These are phyloP conservation scores for Naganishia randhawae DNA, from an alignment of 768 basidiomycete species.

Conservation along the genomic window DNA sequence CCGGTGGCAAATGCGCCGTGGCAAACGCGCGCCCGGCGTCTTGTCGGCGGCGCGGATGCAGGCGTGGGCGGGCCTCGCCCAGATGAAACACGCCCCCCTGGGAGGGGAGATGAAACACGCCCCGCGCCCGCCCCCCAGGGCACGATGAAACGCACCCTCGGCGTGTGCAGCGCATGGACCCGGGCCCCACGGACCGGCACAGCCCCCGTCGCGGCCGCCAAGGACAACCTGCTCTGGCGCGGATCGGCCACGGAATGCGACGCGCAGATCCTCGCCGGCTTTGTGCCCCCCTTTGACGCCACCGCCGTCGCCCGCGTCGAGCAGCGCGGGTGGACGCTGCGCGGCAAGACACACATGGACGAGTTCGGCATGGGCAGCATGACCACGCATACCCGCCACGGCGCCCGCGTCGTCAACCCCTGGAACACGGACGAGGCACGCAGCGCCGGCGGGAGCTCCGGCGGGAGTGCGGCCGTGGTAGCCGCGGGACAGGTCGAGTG, in stretches of 20 bases:
- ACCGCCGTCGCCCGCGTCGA: slow-evolving; percentile 69
- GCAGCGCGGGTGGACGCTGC: slow-evolving; percentile 59
- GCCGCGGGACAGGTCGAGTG: slow-evolving; percentile 76
- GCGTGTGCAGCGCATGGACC: not conserved
- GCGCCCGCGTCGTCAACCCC: slow-evolving; percentile 78
- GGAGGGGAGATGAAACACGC: no score
- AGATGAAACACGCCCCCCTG: no score
- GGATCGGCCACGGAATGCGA: slow-evolving; percentile 70
- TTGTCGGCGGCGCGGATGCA: no score
- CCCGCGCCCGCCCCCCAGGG: no score
- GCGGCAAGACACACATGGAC: slow-evolving; percentile 92
- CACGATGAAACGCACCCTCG: not conserved
- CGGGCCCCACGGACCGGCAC: no score
- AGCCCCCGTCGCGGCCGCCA: slow-evolving; percentile 67
- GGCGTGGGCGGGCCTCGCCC: no score
- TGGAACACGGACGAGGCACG: slow-evolving; percentile 55
- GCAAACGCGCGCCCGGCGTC: no score
- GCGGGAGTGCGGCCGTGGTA: slow-evolving; percentile 91
- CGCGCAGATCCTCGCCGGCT: slow-evolving; percentile 70
- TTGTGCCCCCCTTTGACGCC: slow-evolving; percentile 76
- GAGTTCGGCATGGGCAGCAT: slow-evolving; percentile 97
- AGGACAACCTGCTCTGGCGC: slow-evolving; percentile 79
- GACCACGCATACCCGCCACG: slow-evolving; percentile 70
- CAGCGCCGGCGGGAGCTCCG: slow-evolving; percentile 87
- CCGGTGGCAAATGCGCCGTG: no score